A percentile compares a stretch with the other conserved stretches of the same genome.
These are phyloP conservation scores for Stygiomarasmius scandens DNA, from an alignment of 1,284 basidiomycete genomes.

Conservation along the genomic window DNA sequence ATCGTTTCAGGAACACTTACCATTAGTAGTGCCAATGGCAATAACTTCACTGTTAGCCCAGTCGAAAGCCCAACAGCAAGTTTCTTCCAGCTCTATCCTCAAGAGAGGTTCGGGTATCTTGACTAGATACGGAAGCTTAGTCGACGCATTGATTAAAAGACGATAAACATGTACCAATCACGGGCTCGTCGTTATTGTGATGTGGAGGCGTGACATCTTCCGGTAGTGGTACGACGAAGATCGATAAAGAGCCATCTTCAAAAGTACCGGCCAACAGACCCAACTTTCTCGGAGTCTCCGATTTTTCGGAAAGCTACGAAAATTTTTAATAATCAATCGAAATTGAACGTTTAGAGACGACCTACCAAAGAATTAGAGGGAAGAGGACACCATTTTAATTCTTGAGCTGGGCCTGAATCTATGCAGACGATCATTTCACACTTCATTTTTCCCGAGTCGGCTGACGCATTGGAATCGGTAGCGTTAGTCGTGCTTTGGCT, in stretches of 20 bases:
- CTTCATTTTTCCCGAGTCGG: slow-evolving; percentile 45
- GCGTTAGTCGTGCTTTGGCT: slow-evolving; percentile 18
- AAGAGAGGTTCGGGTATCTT: slow-evolving; percentile 63
- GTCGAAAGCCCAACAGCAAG: slow-evolving; percentile 74
- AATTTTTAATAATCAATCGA: neutral
- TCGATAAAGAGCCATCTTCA: slow-evolving; percentile 77
- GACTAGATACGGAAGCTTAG: slow-evolving; percentile 45
- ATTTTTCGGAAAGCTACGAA: slow-evolving; percentile 24
- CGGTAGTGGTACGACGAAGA: slow-evolving; percentile 81
- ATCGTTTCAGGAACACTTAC: slow-evolving; percentile 39
- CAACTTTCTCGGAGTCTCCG: slow-evolving; percentile 57
- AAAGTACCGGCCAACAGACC: slow-evolving; percentile 84
- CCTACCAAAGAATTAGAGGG: slow-evolving; percentile 66
- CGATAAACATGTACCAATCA: slow-evolving; percentile 39
- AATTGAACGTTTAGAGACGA: too few relatives aligned
- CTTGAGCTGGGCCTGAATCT: slow-evolving; percentile 73
- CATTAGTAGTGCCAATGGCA: slow-evolving; percentile 81
- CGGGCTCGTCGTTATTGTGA: slow-evolving; percentile 32
- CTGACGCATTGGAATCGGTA: neutral
- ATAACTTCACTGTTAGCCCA: slow-evolving; percentile 85
- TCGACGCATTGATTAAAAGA: neutral
- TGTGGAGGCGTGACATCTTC: slow-evolving; percentile 41
- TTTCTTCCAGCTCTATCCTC: slow-evolving; percentile 72
- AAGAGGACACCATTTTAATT: slow-evolving; percentile 88
- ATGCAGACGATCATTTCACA: slow-evolving; percentile 82